phyloP scores from a whole-genome alignment of 345 rosid genomes.

The Microthlaspi erraticum region DNA sequence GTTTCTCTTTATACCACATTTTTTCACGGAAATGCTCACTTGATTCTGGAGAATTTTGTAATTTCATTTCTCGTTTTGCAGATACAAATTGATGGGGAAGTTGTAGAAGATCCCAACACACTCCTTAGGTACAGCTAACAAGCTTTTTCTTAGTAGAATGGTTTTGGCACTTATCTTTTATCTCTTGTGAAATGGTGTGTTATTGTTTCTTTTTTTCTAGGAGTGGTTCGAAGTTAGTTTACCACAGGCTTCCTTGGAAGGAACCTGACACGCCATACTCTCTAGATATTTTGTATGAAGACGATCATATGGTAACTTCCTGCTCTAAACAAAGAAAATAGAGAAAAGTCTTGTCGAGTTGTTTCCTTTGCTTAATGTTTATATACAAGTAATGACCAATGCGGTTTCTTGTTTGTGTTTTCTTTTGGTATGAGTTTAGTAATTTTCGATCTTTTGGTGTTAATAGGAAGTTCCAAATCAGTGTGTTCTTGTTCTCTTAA shows the following conservation, averaged over 20 bases:
- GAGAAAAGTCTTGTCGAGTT: not conserved
- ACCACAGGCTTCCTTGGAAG: slow-evolving; percentile 90
- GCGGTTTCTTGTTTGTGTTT: slow-evolving; percentile 17
- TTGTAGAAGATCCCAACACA: slow-evolving; percentile 58
- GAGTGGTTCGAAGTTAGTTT: slow-evolving; percentile 63
- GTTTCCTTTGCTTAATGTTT: not conserved
- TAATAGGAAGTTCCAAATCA: not conserved
- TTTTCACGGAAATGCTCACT: not conserved
- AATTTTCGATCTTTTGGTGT: not conserved
- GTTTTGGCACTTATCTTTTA: not conserved
- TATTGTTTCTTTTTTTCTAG: slow-evolving; percentile 36
- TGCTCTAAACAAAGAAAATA: slow-evolving; percentile 9
- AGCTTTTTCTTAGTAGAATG: not conserved
- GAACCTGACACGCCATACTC: slow-evolving; percentile 73
- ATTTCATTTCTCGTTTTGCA: slow-evolving; percentile 37
- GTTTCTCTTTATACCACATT: slow-evolving; percentile 40
- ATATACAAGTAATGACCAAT: slow-evolving; percentile 11
- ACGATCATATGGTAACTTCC: slow-evolving; percentile 66
- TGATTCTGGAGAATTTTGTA: not conserved
- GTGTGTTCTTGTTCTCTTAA: not conserved
- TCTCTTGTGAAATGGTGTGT: slow-evolving; percentile 20
- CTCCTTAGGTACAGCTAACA: slow-evolving; percentile 55
- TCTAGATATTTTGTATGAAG: slow-evolving; percentile 69
- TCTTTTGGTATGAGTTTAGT: not conserved
- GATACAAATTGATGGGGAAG: slow-evolving; percentile 67